phyloP scores from a whole-genome alignment of 2,329 filamentous ascomycete species.

The Myotisia sp. region DNA sequence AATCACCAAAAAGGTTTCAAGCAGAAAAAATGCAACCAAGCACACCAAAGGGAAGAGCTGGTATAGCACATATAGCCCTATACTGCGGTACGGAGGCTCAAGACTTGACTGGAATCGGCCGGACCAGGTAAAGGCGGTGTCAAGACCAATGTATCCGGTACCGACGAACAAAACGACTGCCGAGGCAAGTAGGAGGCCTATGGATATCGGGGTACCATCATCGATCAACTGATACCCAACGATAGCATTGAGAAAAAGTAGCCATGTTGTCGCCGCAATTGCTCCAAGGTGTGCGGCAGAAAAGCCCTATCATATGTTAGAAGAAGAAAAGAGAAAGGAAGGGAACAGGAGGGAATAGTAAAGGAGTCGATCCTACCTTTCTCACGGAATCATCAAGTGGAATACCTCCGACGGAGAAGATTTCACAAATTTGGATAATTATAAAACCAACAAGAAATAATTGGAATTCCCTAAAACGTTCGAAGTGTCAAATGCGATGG shows the following conservation, averaged over 20 bases:
- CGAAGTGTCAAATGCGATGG: conserved; percentile 1
- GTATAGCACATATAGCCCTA: conserved; percentile 87
- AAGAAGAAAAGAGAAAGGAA: neutral
- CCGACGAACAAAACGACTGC: conserved; percentile 64
- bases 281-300: conserved; percentile 79
- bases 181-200: conserved; percentile 60
- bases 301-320: conserved; percentile 51
- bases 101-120: conserved; percentile 54
- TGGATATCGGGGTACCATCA: conserved; percentile 73
- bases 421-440: conserved; percentile 82
- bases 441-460: conserved; percentile 78
- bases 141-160: conserved; percentile 87
- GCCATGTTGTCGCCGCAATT: conserved; percentile 78
- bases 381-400: conserved; percentile 57
- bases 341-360: neutral
- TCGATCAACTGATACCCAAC: conserved; percentile 90
- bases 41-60: conserved; percentile 80
- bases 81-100: conserved; percentile 48
- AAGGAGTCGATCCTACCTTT: conserved; percentile 47
- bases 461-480: conserved; percentile 69
- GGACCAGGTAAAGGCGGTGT: conserved; percentile 81
- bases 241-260: conserved; percentile 77
- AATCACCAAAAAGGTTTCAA: conserved; percentile 73
- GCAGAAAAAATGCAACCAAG: conserved; percentile 70
- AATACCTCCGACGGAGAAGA: conserved; percentile 87